phyloP scores from a whole-genome alignment of 2,329 filamentous ascomycete genomes.

The Botrytis paeoniae region DNA sequence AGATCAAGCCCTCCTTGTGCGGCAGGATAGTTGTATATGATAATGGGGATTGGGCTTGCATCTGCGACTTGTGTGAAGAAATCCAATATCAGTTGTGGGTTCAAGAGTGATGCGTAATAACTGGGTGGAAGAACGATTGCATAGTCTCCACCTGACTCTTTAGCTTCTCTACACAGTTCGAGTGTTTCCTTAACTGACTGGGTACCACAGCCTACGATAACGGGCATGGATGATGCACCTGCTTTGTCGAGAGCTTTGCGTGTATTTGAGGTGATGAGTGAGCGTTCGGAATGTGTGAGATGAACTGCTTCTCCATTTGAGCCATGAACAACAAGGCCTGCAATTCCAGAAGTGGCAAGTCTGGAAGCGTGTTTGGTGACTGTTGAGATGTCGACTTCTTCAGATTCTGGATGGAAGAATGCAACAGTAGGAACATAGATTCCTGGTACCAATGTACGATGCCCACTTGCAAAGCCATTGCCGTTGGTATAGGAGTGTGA shows the following conservation, averaged over 20 bases:
- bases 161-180: slow-evolving; percentile 39
- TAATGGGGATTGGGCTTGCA: slow-evolving; percentile 42
- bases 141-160: slow-evolving; percentile 41
- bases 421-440: slow-evolving; percentile 52
- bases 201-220: slow-evolving; percentile 43
- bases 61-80: slow-evolving; percentile 50
- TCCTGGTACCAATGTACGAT: slow-evolving; percentile 35
- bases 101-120: slow-evolving; percentile 43
- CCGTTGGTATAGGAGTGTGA: not conserved
- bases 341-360: slow-evolving; percentile 45
- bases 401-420: slow-evolving; percentile 38
- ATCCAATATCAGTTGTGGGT: slow-evolving; percentile 48
- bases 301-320: slow-evolving; percentile 47
- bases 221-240: slow-evolving; percentile 37
- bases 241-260: slow-evolving; percentile 38
- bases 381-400: slow-evolving; percentile 21
- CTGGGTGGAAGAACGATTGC: slow-evolving; percentile 42
- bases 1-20: slow-evolving; percentile 45
- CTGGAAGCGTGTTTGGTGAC: slow-evolving; percentile 43
- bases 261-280: slow-evolving; percentile 40
- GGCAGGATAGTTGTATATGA: slow-evolving; percentile 49
- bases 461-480: not conserved
- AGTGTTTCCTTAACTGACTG: slow-evolving; percentile 43
- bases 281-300: slow-evolving; percentile 42
- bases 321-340: slow-evolving; percentile 41